phyloP scores from a whole-genome alignment of 1,139 yeast genomes.

The Nematodospora anomalae region DNA sequence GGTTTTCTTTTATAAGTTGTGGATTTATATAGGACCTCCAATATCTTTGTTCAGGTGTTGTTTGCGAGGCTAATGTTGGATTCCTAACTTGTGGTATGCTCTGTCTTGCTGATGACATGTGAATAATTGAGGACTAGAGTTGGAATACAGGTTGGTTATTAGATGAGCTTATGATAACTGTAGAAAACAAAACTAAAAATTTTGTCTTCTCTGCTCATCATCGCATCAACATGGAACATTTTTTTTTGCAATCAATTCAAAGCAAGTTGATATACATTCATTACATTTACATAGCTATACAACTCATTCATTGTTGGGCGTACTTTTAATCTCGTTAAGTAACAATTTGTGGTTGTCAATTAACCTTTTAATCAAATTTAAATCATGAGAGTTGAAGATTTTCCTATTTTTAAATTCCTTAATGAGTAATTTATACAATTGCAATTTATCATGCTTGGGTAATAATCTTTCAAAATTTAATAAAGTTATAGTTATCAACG shows the following conservation, averaged over 20 bases:
- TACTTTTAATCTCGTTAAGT: constrained; percentile 1
- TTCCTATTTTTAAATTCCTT: constrained; percentile 11
- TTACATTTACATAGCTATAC: too few species aligned
- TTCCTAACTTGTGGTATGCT: constrained; percentile 69
- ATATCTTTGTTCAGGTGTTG: constrained; percentile 91
- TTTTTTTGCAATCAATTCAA: too few species aligned
- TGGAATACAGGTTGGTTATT: neutral
- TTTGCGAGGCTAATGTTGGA: constrained; percentile 73
- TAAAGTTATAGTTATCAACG: constrained; percentile 5
- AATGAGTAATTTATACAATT: constrained; percentile 7
- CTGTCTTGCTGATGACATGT: constrained; percentile 78
- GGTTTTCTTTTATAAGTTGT: constrained; percentile 89
- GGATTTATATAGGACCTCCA: constrained; percentile 89
- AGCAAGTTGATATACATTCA: too few species aligned
- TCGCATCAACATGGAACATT: too few species aligned
- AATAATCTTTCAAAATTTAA: constrained; percentile 7
- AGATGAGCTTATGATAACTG: too few species aligned
- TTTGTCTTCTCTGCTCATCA: neutral
- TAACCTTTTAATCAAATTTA: constrained; percentile 7
- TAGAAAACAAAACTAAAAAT: neutral
- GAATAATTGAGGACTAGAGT: neutral
- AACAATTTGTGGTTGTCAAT: constrained; percentile 3
- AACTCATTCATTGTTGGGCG: too few species aligned
- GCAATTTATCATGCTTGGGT: constrained; percentile 7
- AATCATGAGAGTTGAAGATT: constrained; percentile 6